A percentile compares a stretch with the other conserved stretches of the same genome.
Conservation (phyloP, 306 rosid species). For the Macrotyloma uniflorum region DNA sequence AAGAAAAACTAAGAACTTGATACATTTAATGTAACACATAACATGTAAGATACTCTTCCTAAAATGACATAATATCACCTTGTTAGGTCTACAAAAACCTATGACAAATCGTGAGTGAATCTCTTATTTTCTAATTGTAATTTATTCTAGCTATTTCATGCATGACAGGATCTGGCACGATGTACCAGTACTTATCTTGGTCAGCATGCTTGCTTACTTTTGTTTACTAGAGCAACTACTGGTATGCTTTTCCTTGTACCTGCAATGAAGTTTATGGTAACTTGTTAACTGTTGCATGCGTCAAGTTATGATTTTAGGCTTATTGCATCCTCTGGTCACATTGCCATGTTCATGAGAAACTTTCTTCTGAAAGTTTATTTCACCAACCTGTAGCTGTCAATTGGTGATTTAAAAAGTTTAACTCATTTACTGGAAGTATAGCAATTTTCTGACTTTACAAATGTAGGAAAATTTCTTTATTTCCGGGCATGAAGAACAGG, state of each 20-base stretch:
- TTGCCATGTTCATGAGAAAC: neutral
- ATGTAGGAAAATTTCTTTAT: neutral
- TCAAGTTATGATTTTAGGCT: constrained; percentile 18
- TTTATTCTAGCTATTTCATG: constrained; percentile 28
- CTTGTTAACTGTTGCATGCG: constrained; percentile 15
- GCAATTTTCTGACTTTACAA: constrained; percentile 7
- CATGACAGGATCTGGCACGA: constrained; percentile 82
- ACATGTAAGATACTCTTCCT: neutral
- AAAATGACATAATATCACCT: neutral
- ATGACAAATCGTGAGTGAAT: neutral
- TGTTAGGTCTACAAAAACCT: constrained; percentile 15
- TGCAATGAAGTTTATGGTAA: constrained; percentile 3
- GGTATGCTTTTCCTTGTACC: constrained; percentile 54
- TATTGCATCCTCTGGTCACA: neutral
- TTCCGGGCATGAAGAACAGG: neutral
- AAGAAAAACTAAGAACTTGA: neutral
- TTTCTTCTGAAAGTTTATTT: constrained; percentile 14
- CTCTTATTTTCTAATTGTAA: constrained; percentile 21
- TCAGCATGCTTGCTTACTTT: constrained; percentile 95
- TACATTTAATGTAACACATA: neutral
- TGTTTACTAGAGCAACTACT: constrained; percentile 93
- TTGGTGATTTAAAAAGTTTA: constrained; percentile 20
- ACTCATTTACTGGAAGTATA: neutral
- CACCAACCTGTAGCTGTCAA: neutral
- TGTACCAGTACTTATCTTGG: constrained; percentile 71